Evolutionary conservation across 2,329 filamentous ascomycete genomes (phyloP), one percentile per base, ranked within the genome.

Genomic region (Exophiala spinifera): DNA sequence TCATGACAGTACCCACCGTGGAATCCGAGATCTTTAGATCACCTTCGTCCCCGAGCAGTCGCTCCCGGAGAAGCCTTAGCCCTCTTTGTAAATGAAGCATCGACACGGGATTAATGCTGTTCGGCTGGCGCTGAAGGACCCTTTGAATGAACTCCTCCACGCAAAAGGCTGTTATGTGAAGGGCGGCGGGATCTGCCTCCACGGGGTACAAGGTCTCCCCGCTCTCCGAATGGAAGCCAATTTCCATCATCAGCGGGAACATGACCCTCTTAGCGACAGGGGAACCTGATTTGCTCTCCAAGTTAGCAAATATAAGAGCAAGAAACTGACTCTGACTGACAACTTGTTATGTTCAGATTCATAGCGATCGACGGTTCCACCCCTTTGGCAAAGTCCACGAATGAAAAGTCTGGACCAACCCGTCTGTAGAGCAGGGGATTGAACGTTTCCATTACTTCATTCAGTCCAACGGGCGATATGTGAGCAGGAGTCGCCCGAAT

Each of bases 1-100:
- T 63, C 47, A 74, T 37, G 2, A 75, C 61, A 0, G 66, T 65
- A 4, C 64, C 59, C 1, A 69, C 59, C 1, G 72, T 74, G 5
- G 61, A 59, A 53, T 69, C 56, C 2, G 68, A 1, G 73, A 50
- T 31, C 21, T 58, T 64, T 5, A 44, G 34, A 11, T 59, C 34
- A 2, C 66, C 62, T 20, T 66, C 57, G 1, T 51, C 42, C 23
- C 23, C 23, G 3, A 46, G 28, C 0, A 73, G 49, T n/a, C 68
- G 65, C 52, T 72, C 63, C 1, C 67, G 68, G 3, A 72, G 62
- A 10, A 71, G 62, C 19, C 53, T 53, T 2, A 72, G 56, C 5
- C 64, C 63, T 46, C 63, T 66, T 3, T 66, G 45, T 14, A 66
- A 63, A 52, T 72, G 70, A 13, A 56, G 52, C 14, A 59, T 56